A percentile compares a stretch with the other conserved stretches of the same genome.
Conservation (phyloP, 371 early-diverging fungal species). For the Funneliformis caledonium region DNA sequence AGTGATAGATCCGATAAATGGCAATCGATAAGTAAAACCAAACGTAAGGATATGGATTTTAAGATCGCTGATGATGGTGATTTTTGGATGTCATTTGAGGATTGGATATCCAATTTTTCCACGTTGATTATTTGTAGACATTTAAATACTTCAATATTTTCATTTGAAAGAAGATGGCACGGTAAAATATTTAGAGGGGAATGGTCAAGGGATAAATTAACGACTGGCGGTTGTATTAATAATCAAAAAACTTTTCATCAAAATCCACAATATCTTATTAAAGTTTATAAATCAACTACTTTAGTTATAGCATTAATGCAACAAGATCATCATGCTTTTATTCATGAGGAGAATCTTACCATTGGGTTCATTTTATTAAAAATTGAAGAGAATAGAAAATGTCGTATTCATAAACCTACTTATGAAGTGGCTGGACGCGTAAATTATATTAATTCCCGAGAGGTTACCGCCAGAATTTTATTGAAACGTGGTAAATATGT, state of each 20-base stretch:
- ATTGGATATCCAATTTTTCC: conserved; percentile 40
- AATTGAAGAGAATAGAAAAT: conserved; percentile 53
- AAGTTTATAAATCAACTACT: conserved; percentile 10
- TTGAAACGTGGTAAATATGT: conserved; percentile 48
- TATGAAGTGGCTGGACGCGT: conserved; percentile 47
- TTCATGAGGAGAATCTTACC: conserved; percentile 13
- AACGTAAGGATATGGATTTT: conserved; percentile 34
- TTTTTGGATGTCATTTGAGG: conserved; percentile 45
- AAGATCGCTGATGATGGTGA: conserved; percentile 39
- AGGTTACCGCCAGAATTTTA: conserved; percentile 44
- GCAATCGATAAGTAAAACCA: conserved; percentile 10
- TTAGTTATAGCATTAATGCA: conserved; percentile 41
- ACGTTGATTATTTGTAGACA: conserved; percentile 39
- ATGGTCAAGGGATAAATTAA: conserved; percentile 39
- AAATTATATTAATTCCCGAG: conserved; percentile 50
- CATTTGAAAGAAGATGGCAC: conserved; percentile 40
- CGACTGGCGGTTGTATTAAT: conserved; percentile 43
- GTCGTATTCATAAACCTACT: conserved; percentile 46
- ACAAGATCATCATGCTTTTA: conserved; percentile 28
- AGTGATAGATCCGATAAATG: conserved; percentile 49
- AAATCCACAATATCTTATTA: conserved; percentile 41
- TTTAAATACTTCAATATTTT: conserved; percentile 35
- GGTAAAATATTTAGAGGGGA: conserved; percentile 21
- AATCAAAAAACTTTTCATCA: conserved; percentile 38
- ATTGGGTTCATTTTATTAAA: conserved; percentile 48